A percentile compares a stretch with the other conserved stretches of the same genome.
Conservation (phyloP, 495 filamentous ascomycete species). For the Astrocystis sublimbata region DNA sequence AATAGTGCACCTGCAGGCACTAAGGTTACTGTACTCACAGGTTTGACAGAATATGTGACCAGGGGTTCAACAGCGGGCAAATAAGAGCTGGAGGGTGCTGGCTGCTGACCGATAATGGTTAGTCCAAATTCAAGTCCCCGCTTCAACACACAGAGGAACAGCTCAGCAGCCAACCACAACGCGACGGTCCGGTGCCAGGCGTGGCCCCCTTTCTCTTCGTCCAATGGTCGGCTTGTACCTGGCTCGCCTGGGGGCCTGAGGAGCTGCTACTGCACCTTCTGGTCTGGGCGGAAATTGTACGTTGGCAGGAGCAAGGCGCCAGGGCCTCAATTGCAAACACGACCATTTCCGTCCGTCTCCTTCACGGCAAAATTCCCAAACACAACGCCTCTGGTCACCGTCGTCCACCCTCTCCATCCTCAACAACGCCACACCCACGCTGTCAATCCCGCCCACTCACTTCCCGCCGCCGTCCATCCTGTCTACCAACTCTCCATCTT, state of each 20-base stretch:
- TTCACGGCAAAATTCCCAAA: constrained; percentile 33
- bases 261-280: constrained; percentile 37
- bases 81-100: constrained; percentile 6
- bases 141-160: neutral
- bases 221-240: neutral
- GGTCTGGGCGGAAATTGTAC: constrained; percentile 51
- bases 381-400: constrained; percentile 9
- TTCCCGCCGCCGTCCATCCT: too few relatives aligned
- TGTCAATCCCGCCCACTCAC: constrained; percentile 18
- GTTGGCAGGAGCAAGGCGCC: constrained; percentile 42
- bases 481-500: constrained; percentile 22
- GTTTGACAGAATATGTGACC: neutral
- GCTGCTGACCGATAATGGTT: neutral
- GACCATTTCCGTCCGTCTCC: constrained; percentile 31
- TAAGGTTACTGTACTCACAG: too few relatives aligned
- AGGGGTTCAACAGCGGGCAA: constrained; percentile 18
- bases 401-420: constrained; percentile 26
- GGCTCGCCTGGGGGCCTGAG: neutral
- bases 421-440: constrained; percentile 25
- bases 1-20: too few relatives aligned
- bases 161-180: constrained; percentile 17
- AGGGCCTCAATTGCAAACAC: constrained; percentile 25
- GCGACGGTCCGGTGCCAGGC: neutral
- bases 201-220: constrained; percentile 16
- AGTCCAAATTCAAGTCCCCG: neutral